Conservation (phyloP, 2,329 filamentous ascomycete species). For the Claviceps sp. region DNA sequence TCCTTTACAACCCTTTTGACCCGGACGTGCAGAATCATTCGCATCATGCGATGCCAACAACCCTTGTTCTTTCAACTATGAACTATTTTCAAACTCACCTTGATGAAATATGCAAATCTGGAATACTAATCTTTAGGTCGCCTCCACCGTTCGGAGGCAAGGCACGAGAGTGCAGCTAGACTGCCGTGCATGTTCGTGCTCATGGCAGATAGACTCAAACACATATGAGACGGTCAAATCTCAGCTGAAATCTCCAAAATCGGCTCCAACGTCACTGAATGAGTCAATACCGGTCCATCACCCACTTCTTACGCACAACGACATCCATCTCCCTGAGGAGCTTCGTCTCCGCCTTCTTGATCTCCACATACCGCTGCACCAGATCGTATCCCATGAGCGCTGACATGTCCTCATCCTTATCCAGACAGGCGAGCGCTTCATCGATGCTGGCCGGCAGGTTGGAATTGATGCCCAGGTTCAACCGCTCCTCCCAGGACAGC, state of each 20-base stretch:
- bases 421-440: slow-evolving; percentile 40
- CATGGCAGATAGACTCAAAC: too few species aligned
- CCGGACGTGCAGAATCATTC: too few species aligned
- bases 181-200: too few species aligned
- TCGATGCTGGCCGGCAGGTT: slow-evolving; percentile 41
- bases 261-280: background rate
- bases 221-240: background rate
- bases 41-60: too few species aligned
- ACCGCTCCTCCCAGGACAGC: slow-evolving; percentile 33
- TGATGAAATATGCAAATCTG: too few species aligned
- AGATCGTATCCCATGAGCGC: slow-evolving; percentile 34
- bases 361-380: slow-evolving; percentile 39
- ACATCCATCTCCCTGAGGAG: slow-evolving; percentile 28
- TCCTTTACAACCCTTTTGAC: too few species aligned
- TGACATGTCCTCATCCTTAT: slow-evolving; percentile 31
- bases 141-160: too few species aligned
- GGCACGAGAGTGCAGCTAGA: too few species aligned
- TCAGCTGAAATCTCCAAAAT: background rate
- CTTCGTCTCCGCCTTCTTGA: slow-evolving; percentile 46
- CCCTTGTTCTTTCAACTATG: too few species aligned
- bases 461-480: slow-evolving; percentile 36
- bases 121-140: too few species aligned
- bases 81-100: too few species aligned
- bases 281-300: slow-evolving; percentile 47
- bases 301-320: slow-evolving; percentile 38